Evolutionary conservation across 1,284 basidiomycete species (phyloP).

Genomic region (Afroboletus lepidellus): DNA sequence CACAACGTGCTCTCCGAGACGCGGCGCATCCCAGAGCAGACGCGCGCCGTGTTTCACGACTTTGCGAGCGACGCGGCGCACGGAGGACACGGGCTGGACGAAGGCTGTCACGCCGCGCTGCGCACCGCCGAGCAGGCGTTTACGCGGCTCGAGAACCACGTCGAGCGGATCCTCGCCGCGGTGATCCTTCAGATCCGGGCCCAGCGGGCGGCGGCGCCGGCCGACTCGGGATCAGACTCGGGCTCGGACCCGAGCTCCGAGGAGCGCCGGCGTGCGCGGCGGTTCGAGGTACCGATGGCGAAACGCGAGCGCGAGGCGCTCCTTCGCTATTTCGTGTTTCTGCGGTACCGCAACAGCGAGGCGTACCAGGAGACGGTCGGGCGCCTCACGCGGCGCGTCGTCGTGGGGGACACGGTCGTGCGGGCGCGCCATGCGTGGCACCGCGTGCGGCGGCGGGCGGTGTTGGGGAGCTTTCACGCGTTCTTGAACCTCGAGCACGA

Average conservation of each 20-base stretch:
- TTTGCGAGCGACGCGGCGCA: constrained; percentile 32
- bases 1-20: constrained; percentile 48
- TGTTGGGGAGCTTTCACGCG: constrained; percentile 28
- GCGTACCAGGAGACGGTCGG: constrained; percentile 40
- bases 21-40: constrained; percentile 32
- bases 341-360: constrained; percentile 53
- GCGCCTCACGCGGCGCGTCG: constrained; percentile 17
- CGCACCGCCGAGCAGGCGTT: constrained; percentile 43
- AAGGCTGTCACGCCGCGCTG: constrained; percentile 36
- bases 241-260: constrained; percentile 1
- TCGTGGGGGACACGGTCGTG: constrained; percentile 20
- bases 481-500: constrained; percentile 24
- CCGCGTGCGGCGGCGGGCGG: constrained; percentile 29
- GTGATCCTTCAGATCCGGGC: constrained; percentile 33
- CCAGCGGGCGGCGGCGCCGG: constrained; percentile 3
- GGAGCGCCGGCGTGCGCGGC: neutral
- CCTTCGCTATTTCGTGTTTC: constrained; percentile 50
- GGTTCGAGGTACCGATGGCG: constrained; percentile 33
- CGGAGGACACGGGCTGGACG: constrained; percentile 32
- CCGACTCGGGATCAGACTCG: neutral
- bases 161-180: constrained; percentile 38
- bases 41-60: constrained; percentile 43
- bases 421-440: constrained; percentile 29
- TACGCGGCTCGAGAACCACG: constrained; percentile 40
- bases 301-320: constrained; percentile 37